Conservation (phyloP, 2,329 filamentous ascomycete genomes). For the Ilyonectria destructans region DNA sequence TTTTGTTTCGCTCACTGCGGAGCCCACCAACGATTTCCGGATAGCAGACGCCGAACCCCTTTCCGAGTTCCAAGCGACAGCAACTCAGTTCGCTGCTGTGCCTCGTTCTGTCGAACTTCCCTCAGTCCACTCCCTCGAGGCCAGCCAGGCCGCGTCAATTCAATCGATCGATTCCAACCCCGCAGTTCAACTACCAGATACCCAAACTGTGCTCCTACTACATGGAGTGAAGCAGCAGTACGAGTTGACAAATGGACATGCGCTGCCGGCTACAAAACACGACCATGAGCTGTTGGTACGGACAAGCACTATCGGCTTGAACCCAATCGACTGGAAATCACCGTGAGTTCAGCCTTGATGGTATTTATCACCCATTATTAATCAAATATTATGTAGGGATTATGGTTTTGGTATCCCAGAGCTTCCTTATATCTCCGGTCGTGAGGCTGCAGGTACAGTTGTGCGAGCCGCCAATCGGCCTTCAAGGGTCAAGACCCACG, state of each 20-base stretch:
- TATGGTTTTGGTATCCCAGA: constrained; percentile 80
- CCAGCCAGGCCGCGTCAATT: constrained; percentile 8
- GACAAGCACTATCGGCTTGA: constrained; percentile 77
- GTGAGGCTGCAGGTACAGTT: constrained; percentile 79
- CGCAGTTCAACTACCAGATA: constrained; percentile 35
- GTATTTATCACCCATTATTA: not conserved
- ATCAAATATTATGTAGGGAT: constrained; percentile 64
- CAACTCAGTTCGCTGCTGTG: constrained; percentile 18
- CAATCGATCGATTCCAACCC: constrained; percentile 28
- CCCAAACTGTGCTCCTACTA: constrained; percentile 66
- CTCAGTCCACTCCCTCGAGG: not conserved
- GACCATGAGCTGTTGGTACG: constrained; percentile 73
- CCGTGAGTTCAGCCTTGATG: constrained; percentile 66
- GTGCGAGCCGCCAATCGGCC: constrained; percentile 58
- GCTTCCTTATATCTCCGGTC: constrained; percentile 79
- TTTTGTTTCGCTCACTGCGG: constrained; percentile 38
- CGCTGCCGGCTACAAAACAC: constrained; percentile 59
- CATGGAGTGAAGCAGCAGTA: constrained; percentile 68
- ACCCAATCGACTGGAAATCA: constrained; percentile 84
- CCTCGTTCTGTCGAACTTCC: constrained; percentile 17
- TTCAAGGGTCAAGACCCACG: constrained; percentile 70
- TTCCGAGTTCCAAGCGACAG: constrained; percentile 23
- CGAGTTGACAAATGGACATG: constrained; percentile 60
- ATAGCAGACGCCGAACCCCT: constrained; percentile 23
- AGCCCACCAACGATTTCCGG: constrained; percentile 26